phyloP scores from a whole-genome alignment of 495 filamentous ascomycete genomes.

The Neurospora tetrasperma region DNA sequence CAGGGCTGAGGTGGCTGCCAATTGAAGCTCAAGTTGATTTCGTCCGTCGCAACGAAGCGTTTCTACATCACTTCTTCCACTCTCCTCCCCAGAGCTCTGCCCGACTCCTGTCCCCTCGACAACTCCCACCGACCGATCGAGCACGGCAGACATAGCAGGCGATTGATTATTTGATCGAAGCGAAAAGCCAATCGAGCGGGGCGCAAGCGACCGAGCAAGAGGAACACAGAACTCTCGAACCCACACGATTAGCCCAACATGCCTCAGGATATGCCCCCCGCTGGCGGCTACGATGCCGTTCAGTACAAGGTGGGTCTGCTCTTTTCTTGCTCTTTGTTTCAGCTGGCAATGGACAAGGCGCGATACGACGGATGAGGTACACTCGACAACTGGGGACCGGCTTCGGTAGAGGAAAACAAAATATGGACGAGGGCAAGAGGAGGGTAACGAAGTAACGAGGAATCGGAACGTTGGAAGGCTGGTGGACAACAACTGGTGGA shows the following conservation, averaged over 20 bases:
- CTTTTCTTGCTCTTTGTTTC: neutral
- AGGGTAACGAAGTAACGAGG: neutral
- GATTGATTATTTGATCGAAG: neutral
- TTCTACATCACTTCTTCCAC: neutral
- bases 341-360: neutral
- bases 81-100: neutral
- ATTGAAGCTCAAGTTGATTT: neutral
- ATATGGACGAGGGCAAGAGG: neutral
- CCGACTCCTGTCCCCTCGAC: neutral
- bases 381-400: neutral
- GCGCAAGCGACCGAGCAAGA: neutral
- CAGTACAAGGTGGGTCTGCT: slow-evolving; percentile 78
- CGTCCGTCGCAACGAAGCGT: neutral
- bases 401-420: neutral
- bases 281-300: slow-evolving; percentile 85
- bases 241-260: slow-evolving; percentile 32
- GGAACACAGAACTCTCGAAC: slow-evolving; percentile 3
- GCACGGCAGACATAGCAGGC: neutral
- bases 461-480: neutral
- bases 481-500: neutral
- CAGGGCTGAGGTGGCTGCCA: neutral
- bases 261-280: slow-evolving; percentile 87
- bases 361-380: neutral
- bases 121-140: neutral
- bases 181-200: neutral